Evolutionary conservation across 352 stramenopile species (phyloP), one percentile per base, ranked within the genome.

Genomic region (Phytophthora crassamura): DNA sequence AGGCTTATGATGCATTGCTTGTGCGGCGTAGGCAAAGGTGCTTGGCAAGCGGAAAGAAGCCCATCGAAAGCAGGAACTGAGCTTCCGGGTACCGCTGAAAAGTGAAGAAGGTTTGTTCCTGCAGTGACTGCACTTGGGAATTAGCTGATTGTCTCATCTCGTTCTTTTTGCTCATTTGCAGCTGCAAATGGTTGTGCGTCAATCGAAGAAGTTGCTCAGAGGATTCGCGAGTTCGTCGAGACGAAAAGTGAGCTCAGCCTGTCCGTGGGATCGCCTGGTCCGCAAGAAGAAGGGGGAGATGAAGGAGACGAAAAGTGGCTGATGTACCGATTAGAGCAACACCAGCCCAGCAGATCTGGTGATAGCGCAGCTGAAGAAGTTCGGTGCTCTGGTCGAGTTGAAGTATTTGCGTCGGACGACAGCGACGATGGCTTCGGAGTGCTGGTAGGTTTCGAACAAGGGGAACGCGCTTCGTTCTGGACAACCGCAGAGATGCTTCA

Each of bases 11-110:
- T n/a, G 7, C 8, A 41, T 15, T 28, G 2, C 14, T 3, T 61
- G 16, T 52, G 12, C 16, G 36, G n/a, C 71, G 9, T 32, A 91
- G 80, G 59, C 58, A 34, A 96, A 96, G 67, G 84, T 94, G 12
- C 64, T 97, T 15, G 82, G 84, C 12, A 96, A 96, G 54, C 77
- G 88, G 5, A 94, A 94, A 59, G 88, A 94, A 71, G 67, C 80
- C 9, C 75, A 89, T 40, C 80, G 86, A 15, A 68, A 67, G 9
- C 75, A 93, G 34, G 55, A 84, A 15, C 30, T 90, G 25, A 61
- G 55, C 14, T 96, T 96, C n/a, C 35, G 57, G 5, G 69, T 94
- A 2, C 65, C 72, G 11, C 35, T 64, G 0, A 45, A 63, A 47
- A 45, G 39, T 42, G 15, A 72, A 47, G 40, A 69, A 73, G 64